These are phyloP conservation scores for Nannizzia gypsea DNA, from an alignment of 2,329 filamentous ascomycete genomes.

Conservation along the genomic window DNA sequence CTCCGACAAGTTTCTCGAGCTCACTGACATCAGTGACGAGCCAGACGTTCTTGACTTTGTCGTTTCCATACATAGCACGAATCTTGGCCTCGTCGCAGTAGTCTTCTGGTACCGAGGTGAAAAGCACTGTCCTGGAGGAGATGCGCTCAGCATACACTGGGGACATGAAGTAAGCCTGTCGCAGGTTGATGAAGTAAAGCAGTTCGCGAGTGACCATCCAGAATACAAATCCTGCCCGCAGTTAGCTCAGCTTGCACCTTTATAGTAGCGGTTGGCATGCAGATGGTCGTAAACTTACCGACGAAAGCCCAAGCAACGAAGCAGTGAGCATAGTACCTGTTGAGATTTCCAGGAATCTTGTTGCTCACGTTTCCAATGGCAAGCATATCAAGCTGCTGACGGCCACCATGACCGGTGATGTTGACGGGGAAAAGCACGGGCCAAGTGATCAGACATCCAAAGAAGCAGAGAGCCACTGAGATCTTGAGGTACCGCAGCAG, in stretches of 20 bases:
- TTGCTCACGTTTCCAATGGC: slow-evolving; percentile 59
- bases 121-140: slow-evolving; percentile 80
- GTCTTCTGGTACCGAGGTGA: slow-evolving; percentile 67
- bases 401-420: slow-evolving; percentile 59
- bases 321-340: slow-evolving; percentile 70
- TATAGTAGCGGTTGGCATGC: not conserved
- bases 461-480: slow-evolving; percentile 63
- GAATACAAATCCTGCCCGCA: slow-evolving; percentile 56
- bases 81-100: slow-evolving; percentile 70
- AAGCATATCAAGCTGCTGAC: slow-evolving; percentile 61
- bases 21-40: slow-evolving; percentile 65
- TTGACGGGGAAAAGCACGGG: slow-evolving; percentile 84
- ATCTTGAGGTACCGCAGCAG: slow-evolving; percentile 82
- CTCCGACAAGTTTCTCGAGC: slow-evolving; percentile 66
- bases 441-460: slow-evolving; percentile 75
- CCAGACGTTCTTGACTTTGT: slow-evolving; percentile 74
- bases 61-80: slow-evolving; percentile 64
- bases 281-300: slow-evolving; percentile 24
- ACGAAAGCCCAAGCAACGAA: slow-evolving; percentile 72
- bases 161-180: slow-evolving; percentile 82
- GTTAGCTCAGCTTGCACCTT: not conserved
- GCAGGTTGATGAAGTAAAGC: slow-evolving; percentile 84
- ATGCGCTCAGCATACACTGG: slow-evolving; percentile 74
- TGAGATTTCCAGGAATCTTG: slow-evolving; percentile 35
- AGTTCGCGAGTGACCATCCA: slow-evolving; percentile 78